Percentiles rank a stretch among this genome's conserved stretches.
These are phyloP conservation scores for Durio zibethinus DNA, from an alignment of 345 rosid species.

Conservation along the genomic window DNA sequence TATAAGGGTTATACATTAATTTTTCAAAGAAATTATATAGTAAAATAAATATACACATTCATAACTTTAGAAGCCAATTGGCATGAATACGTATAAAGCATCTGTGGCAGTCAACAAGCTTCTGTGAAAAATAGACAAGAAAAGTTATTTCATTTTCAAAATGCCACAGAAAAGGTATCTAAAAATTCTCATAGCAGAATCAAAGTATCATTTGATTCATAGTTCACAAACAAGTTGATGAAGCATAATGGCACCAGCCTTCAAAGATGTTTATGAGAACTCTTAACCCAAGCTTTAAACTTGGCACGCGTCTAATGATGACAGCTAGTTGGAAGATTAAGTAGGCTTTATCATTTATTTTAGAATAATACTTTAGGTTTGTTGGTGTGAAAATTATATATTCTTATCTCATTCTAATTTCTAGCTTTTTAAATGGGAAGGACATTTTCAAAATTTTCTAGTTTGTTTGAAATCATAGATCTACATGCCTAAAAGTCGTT, in stretches of 20 bases:
- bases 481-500: background rate
- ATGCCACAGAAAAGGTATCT: background rate
- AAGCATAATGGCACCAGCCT: background rate
- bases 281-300: background rate
- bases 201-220: background rate
- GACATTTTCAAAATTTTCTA: background rate
- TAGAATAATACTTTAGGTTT: too few relatives aligned
- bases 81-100: background rate
- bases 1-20: background rate
- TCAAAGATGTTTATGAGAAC: background rate
- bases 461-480: background rate
- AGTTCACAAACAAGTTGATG: background rate
- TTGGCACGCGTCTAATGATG: background rate
- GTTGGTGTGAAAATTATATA: background rate
- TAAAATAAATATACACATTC: background rate
- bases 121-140: background rate
- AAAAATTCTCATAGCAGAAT: background rate
- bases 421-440: background rate
- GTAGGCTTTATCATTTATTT: too few relatives aligned
- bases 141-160: background rate
- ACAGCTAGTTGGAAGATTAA: background rate
- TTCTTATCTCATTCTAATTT: background rate
- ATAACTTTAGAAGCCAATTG: background rate
- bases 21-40: background rate
- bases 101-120: background rate